Evolutionary conservation across 2,329 filamentous ascomycete species (phyloP).

Genomic region (Pestalotiopsis fici): DNA sequence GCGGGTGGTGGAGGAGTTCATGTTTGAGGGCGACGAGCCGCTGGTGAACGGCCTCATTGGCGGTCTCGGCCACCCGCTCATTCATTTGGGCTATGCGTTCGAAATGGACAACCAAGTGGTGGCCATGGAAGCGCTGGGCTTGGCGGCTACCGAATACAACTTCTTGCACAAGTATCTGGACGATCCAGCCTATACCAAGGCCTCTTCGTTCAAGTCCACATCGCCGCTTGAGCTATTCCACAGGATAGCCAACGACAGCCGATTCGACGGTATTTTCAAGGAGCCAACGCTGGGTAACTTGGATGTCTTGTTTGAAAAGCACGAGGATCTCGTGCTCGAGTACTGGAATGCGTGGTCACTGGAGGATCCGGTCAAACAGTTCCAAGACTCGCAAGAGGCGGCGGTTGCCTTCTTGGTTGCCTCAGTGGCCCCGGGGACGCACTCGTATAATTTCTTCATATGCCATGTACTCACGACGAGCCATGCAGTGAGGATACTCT

Average conservation of each 20-base stretch:
- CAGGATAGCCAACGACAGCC: constrained; percentile 67
- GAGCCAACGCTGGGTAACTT: constrained; percentile 64
- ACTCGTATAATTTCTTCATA: constrained; percentile 80
- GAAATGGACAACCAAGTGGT: constrained; percentile 85
- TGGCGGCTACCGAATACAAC: constrained; percentile 62
- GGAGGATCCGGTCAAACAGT: constrained; percentile 69
- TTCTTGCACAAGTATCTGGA: constrained; percentile 70
- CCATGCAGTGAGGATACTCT: constrained; percentile 83
- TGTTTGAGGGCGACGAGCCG: constrained; percentile 74
- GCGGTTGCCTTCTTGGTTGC: constrained; percentile 64
- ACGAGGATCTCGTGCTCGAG: constrained; percentile 72
- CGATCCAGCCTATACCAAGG: constrained; percentile 68
- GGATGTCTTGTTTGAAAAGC: constrained; percentile 64
- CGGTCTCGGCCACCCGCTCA: constrained; percentile 87
- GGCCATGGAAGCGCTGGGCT: constrained; percentile 82
- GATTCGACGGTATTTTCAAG: constrained; percentile 68
- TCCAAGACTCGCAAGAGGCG: constrained; percentile 69
- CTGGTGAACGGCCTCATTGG: constrained; percentile 79
- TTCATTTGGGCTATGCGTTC: constrained; percentile 91
- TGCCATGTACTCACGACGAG: constrained; percentile 82
- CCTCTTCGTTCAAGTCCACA: constrained; percentile 58
- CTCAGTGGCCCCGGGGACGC: constrained; percentile 56
- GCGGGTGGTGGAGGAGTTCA: constrained; percentile 70
- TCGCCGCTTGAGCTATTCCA: constrained; percentile 71
- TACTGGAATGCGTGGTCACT: constrained; percentile 92